phyloP scores from a whole-genome alignment of 768 basidiomycete genomes.

The Hebeloma cylindrosporum region DNA sequence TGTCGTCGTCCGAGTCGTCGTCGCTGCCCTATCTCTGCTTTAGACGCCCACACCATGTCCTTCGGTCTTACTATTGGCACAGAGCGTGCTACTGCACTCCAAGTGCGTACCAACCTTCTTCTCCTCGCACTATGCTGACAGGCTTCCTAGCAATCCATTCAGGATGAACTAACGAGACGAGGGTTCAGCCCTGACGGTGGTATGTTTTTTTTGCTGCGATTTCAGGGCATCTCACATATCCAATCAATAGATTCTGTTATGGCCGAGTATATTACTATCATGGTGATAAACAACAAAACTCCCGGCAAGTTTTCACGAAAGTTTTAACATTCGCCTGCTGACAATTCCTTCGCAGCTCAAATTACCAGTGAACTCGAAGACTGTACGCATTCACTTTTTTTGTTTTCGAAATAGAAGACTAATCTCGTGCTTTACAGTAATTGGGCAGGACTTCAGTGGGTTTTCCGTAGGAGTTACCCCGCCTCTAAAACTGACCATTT shows the following conservation, averaged over 20 bases:
- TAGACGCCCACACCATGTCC: constrained; percentile 47
- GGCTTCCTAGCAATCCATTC: constrained; percentile 63
- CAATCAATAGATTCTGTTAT: constrained; percentile 71
- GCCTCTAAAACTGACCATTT: constrained; percentile 13
- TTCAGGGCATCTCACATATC: constrained; percentile 15
- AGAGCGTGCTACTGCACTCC: constrained; percentile 69
- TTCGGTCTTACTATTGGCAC: constrained; percentile 80
- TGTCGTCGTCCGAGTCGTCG: constrained; percentile 16
- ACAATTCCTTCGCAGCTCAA: constrained; percentile 52
- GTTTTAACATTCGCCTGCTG: constrained; percentile 11
- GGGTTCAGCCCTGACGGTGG: constrained; percentile 77
- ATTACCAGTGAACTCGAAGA: constrained; percentile 89
- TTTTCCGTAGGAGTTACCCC: constrained; percentile 9
- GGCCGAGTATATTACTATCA: constrained; percentile 94
- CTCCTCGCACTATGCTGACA: not conserved
- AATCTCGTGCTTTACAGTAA: constrained; percentile 39
- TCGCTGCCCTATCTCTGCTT: constrained; percentile 25
- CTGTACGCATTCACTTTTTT: constrained; percentile 41
- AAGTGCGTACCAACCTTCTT: constrained; percentile 43
- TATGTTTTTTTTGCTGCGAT: constrained; percentile 33
- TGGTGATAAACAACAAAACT: constrained; percentile 93
- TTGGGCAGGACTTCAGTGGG: constrained; percentile 82
- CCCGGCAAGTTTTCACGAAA: constrained; percentile 46
- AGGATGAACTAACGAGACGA: constrained; percentile 75
- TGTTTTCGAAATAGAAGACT: constrained; percentile 8